phyloP scores from a whole-genome alignment of 2,329 filamentous ascomycete genomes.

The Ophiocordyceps camponoti-floridani region DNA sequence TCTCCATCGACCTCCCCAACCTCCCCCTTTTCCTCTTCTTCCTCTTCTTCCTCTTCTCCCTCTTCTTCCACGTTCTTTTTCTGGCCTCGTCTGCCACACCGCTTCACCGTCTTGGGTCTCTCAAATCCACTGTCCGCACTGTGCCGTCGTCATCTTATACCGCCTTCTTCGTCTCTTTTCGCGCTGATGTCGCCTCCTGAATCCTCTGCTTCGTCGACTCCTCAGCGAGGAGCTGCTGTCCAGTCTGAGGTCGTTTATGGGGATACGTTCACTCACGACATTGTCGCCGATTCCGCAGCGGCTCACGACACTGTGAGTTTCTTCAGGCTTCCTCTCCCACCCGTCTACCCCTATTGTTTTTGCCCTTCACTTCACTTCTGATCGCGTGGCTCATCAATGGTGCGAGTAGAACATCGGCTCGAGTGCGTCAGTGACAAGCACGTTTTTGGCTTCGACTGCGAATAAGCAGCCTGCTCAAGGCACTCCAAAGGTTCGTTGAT shows the following conservation, averaged over 20 bases:
- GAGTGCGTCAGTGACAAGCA: constrained; percentile 18
- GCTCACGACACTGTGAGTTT: constrained; percentile 6
- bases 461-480: constrained; percentile 38
- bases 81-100: constrained; percentile 6
- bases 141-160: constrained; percentile 10
- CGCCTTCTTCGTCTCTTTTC: neutral
- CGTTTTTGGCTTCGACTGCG: constrained; percentile 27
- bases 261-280: constrained; percentile 5
- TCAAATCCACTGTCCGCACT: constrained; percentile 11
- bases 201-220: constrained; percentile 10
- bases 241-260: constrained; percentile 6
- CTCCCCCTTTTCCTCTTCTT: neutral
- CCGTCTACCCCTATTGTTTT: neutral
- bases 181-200: constrained; percentile 13
- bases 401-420: constrained; percentile 7
- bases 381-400: neutral
- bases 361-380: neutral
- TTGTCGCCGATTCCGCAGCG: constrained; percentile 4
- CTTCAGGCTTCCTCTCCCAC: neutral
- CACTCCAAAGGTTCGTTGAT: constrained; percentile 27
- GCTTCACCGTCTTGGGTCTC: constrained; percentile 10
- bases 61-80: constrained; percentile 1
- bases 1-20: constrained; percentile 1
- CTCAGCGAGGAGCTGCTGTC: constrained; percentile 7
- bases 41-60: neutral